Evolutionary conservation across 2,329 filamentous ascomycete genomes (phyloP).

Genomic region (Sporothrix inflata): DNA sequence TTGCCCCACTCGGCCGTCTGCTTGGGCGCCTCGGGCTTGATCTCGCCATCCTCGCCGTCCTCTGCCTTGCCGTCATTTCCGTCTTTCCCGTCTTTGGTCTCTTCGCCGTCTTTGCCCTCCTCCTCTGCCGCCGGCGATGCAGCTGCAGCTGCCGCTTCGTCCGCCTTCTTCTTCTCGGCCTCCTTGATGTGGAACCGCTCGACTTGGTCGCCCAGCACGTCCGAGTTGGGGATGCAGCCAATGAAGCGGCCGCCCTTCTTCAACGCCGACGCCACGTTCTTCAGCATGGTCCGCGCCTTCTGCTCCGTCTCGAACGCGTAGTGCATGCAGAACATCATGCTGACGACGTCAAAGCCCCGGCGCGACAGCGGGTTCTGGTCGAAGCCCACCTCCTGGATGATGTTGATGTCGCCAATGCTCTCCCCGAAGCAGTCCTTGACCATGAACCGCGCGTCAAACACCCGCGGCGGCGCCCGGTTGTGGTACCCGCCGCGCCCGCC

Average conservation of each 20-base stretch:
- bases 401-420: constrained; percentile 76
- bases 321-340: constrained; percentile 99
- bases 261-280: constrained; percentile 85
- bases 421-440: constrained; percentile 93
- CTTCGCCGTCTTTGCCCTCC: constrained; percentile 40
- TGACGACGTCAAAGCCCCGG: constrained; percentile 92
- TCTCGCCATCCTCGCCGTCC: constrained; percentile 47
- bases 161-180: constrained; percentile 42
- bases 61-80: constrained; percentile 47
- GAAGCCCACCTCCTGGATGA: constrained; percentile 86
- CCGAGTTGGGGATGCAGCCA: constrained; percentile 95
- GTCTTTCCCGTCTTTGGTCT: constrained; percentile 40
- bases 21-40: constrained; percentile 55
- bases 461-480: constrained; percentile 53
- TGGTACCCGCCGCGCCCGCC: constrained; percentile 56
- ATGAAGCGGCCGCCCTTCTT: constrained; percentile 96
- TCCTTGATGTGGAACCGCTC: constrained; percentile 66
- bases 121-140: constrained; percentile 39
- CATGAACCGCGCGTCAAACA: constrained; percentile 86
- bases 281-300: constrained; percentile 88
- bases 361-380: constrained; percentile 72
- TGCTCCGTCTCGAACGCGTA: constrained; percentile 94
- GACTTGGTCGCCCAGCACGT: constrained; percentile 82
- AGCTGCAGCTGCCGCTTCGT: constrained; percentile 45
- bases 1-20: constrained; percentile 86